Percentiles rank a stretch among this genome's conserved stretches.
phyloP scores from a whole-genome alignment of 129 eudicot species.

The Helianthus tuberosus region DNA sequence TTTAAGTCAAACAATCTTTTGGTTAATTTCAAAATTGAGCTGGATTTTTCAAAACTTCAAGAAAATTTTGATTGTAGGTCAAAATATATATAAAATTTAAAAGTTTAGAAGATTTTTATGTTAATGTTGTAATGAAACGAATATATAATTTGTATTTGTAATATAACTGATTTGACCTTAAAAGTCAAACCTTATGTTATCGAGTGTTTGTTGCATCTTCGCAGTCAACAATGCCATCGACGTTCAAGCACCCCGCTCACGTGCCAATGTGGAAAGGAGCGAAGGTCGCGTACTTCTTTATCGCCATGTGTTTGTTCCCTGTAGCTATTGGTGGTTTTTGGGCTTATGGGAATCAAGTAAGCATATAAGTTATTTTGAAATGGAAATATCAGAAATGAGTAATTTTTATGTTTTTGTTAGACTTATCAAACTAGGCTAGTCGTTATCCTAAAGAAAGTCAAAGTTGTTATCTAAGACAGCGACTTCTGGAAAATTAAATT shows the following conservation, averaged over 20 bases:
- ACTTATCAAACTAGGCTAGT: too few species aligned
- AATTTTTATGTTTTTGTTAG: too few species aligned
- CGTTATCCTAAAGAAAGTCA: too few species aligned
- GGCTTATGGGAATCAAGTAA: slow-evolving; percentile 97
- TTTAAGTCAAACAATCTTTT: slow-evolving; percentile 2
- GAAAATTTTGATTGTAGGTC: not conserved
- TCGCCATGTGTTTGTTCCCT: slow-evolving; percentile 87
- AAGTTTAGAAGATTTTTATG: not conserved
- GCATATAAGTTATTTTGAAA: slow-evolving; percentile 7
- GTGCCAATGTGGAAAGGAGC: slow-evolving; percentile 99
- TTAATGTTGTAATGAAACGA: not conserved
- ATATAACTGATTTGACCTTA: not conserved
- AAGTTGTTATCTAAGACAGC: too few species aligned
- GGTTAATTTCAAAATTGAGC: not conserved
- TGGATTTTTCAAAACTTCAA: not conserved
- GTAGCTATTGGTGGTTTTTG: slow-evolving; percentile 96
- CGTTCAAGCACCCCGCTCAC: slow-evolving; percentile 89
- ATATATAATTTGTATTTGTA: not conserved
- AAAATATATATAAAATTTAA: not conserved
- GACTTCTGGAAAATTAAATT: too few species aligned
- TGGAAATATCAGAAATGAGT: too few species aligned
- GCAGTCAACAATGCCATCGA: slow-evolving; percentile 95
- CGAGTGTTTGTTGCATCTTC: slow-evolving; percentile 1
- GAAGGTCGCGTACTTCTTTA: slow-evolving; percentile 79
- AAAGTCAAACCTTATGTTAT: slow-evolving; percentile 13